Conservation (phyloP, 306 rosid species). For the Astragalus membranaceus region DNA sequence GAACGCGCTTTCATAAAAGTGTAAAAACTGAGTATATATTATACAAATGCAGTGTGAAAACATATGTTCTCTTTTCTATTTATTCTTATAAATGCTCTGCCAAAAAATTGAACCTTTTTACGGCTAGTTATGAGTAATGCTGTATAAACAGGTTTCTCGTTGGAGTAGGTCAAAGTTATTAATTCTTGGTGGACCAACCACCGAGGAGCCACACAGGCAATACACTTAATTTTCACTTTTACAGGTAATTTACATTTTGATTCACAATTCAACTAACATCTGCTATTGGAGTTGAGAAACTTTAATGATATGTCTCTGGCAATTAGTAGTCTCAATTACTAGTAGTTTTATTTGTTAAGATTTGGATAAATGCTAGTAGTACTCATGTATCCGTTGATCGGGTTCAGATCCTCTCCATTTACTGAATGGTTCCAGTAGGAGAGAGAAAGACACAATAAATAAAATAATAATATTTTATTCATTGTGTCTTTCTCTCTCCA, state of each 20-base stretch:
- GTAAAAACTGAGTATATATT: too few species aligned
- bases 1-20: background rate
- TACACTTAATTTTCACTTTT: background rate
- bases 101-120: background rate
- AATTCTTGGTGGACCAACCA: constrained; percentile 17
- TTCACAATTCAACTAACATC: constrained; percentile 14
- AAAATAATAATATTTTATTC: too few species aligned
- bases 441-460: too few species aligned
- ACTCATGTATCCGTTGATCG: too few species aligned
- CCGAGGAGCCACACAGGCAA: background rate
- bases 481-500: too few species aligned
- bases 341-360: too few species aligned
- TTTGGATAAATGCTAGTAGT: too few species aligned
- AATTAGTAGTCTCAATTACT: too few species aligned
- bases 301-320: constrained; percentile 3
- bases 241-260: background rate
- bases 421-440: too few species aligned
- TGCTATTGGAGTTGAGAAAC: background rate
- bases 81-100: background rate
- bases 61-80: background rate
- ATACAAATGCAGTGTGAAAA: background rate
- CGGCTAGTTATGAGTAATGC: constrained; percentile 14
- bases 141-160: constrained; percentile 20
- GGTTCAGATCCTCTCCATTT: too few species aligned
- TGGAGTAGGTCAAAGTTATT: constrained; percentile 35